Conservation (phyloP, 192 early-diverging fungal genomes). For the Spizellomyces punctatus region DNA sequence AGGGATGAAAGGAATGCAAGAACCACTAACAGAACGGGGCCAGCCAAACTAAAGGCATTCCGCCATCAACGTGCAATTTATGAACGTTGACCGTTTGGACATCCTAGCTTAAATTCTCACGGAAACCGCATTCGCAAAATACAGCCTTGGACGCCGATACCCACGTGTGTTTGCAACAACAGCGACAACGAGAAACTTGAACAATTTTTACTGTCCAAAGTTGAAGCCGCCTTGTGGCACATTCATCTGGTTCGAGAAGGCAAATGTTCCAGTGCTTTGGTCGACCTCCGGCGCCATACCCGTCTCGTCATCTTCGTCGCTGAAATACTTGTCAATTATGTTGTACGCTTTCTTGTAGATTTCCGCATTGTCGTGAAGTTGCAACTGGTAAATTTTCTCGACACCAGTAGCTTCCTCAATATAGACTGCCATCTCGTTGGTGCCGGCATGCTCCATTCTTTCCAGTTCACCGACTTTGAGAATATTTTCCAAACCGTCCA, state of each 20-base stretch:
- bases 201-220: constrained; percentile 49
- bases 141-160: no score
- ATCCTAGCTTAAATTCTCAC: no score
- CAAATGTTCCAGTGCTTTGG: constrained; percentile 74
- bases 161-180: not conserved
- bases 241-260: constrained; percentile 62
- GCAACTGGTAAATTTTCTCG: constrained; percentile 93
- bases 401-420: constrained; percentile 95
- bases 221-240: constrained; percentile 83
- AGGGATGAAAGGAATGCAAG: no score
- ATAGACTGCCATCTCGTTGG: constrained; percentile 85
- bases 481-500: constrained; percentile 98
- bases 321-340: constrained; percentile 97
- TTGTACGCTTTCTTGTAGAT: constrained; percentile 96
- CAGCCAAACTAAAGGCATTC: no score
- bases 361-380: constrained; percentile 92
- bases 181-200: not conserved
- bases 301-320: constrained; percentile 72
- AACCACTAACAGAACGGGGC: no score
- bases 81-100: no score
- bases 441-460: constrained; percentile 57
- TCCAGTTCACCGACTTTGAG: constrained; percentile 94
- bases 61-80: no score
- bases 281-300: constrained; percentile 74
- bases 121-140: no score